Evolutionary conservation across 1,284 basidiomycete species (phyloP).

Genomic region (Boletus smithii): DNA sequence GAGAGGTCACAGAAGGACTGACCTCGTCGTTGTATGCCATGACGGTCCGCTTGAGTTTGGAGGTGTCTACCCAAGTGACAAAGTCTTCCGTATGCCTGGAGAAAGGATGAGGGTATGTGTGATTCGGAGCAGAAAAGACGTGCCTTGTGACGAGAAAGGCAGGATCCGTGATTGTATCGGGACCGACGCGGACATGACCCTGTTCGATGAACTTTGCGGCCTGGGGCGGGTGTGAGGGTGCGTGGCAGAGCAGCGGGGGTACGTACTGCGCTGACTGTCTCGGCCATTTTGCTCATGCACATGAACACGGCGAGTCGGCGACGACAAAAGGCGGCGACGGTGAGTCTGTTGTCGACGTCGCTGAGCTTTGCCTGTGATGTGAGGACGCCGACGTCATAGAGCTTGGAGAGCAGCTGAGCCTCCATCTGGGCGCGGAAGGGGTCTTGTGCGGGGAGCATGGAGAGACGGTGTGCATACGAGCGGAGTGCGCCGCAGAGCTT

Average conservation of each 20-base stretch:
- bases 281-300: conserved; percentile 92
- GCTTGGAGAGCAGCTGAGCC: conserved; percentile 83
- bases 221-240: conserved; percentile 39
- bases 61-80: conserved; percentile 99
- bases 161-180: conserved; percentile 94
- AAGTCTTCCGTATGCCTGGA: conserved; percentile 96
- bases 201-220: conserved; percentile 98
- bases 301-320: conserved; percentile 90
- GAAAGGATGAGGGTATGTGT: conserved; percentile 10
- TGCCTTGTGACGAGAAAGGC: conserved; percentile 92
- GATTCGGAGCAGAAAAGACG: conserved; percentile 14
- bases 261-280: conserved; percentile 91
- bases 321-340: conserved; percentile 92
- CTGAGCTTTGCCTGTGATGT: conserved; percentile 79
- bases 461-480: conserved; percentile 83
- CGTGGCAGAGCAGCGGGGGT: not conserved
- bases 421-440: conserved; percentile 87
- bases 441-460: conserved; percentile 86
- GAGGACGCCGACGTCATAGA: conserved; percentile 97
- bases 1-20: conserved; percentile 16
- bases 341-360: conserved; percentile 92
- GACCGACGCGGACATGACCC: conserved; percentile 95
- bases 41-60: conserved; percentile 93
- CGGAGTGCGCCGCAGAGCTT: conserved; percentile 89
- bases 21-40: conserved; percentile 98